Base-by-base conservation (phyloP, 2,329 filamentous ascomycete genomes). In the Cladophialophora exuberans region DNA sequence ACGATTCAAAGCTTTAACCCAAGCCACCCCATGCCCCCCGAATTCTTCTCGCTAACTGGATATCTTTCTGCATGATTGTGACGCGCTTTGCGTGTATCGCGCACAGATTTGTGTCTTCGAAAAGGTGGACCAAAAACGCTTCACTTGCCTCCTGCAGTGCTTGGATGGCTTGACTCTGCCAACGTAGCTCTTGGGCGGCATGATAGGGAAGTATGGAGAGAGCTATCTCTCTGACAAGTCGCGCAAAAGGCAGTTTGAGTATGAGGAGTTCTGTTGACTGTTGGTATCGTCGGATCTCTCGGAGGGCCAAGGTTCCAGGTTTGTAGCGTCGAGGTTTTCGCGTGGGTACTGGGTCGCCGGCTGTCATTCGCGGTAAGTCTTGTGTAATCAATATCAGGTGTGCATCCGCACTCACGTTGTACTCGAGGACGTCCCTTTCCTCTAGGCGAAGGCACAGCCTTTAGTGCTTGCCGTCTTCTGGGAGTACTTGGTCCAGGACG, bases 11-110 rank as follows among this genome's bases (percentile, higher is more conserved):
- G 17, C 15, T 45, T 73, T 74, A 82, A 74, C 73, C 87, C 74
- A 76, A 79, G 64, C 87, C 88, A 42, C 85, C 88, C 88, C 88
- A 92, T 41, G 86, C 82, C 10, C 89, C 89, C 47, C 89, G 80
- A 74, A 93, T 91, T 63, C 89, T 78, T 66, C 89, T 79, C 17
- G 93, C 93, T 57, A 97, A 82, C 76, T 97, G 93, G 66, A 99
- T 96, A 73, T 97, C 94, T 77, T 96, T 96, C 74, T 94, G 91
- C 89, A 96, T 93, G 66, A 97, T 96, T 33, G 93, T 97, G 49
- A 97, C 91, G 70, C 93, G 83, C 78, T 96, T 97, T 59, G 93
- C 94, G 75, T 97, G 93, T 66, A 97, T 92, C 60, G 93, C 94
- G 76, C 93, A 97, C 36, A 97, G 82, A 76, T 97, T 97, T 62